Conservation (phyloP, 352 stramenopile genomes). For the Pythium aristosporum region DNA sequence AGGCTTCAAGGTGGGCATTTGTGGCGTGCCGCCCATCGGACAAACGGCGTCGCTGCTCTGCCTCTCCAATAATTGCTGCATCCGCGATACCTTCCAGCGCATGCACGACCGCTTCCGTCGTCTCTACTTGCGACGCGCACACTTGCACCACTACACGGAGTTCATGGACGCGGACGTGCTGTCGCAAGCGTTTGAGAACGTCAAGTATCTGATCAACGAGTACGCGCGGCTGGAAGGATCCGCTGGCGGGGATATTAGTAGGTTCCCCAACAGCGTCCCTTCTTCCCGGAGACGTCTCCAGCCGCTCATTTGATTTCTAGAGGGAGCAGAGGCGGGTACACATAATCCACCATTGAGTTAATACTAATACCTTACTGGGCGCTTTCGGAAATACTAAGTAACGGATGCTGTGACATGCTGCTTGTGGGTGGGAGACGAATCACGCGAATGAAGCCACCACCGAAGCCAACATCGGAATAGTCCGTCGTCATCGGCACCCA, state of each 20-base stretch:
- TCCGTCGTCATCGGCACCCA: too few species aligned
- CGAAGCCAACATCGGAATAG: too few species aligned
- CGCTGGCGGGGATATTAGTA: conserved; percentile 7
- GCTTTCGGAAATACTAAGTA: too few species aligned
- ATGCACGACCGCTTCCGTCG: conserved; percentile 75
- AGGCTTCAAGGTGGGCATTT: conserved; percentile 89
- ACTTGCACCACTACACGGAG: conserved; percentile 89
- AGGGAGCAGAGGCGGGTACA: too few species aligned
- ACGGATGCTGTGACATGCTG: too few species aligned
- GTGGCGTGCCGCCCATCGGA: conserved; percentile 56
- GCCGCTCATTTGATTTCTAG: conserved; percentile 23
- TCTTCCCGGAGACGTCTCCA: conserved; percentile 32
- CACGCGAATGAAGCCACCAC: too few species aligned
- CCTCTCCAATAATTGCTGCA: conserved; percentile 88
- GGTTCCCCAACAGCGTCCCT: conserved; percentile 11
- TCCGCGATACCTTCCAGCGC: conserved; percentile 78
- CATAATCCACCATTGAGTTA: too few species aligned
- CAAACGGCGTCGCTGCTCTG: conserved; percentile 71
- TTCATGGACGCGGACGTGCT: conserved; percentile 69
- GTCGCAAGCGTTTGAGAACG: conserved; percentile 57
- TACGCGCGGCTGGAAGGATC: conserved; percentile 61
- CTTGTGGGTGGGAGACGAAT: too few species aligned
- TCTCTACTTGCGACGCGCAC: conserved; percentile 74
- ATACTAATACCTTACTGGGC: too few species aligned
- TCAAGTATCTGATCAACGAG: conserved; percentile 55